Percentiles rank a stretch among this genome's conserved stretches.
These are phyloP conservation scores for Ceratobasidium sp. DNA, from an alignment of 1,284 basidiomycete species.

Conservation along the genomic window DNA sequence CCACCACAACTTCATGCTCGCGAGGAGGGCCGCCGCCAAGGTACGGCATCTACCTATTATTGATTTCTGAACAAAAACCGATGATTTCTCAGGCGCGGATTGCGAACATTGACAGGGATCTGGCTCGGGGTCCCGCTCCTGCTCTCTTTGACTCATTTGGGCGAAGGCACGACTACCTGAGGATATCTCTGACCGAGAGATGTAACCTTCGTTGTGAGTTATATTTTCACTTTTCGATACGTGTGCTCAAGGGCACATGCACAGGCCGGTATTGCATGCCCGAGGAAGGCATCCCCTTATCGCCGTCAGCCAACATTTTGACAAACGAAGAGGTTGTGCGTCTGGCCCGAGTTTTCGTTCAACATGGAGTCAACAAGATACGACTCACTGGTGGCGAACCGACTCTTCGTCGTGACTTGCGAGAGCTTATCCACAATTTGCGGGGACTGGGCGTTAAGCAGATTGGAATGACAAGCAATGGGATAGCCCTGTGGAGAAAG, in stretches of 20 bases:
- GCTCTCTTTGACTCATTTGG: slow-evolving; percentile 70
- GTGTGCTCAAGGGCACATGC: slow-evolving; percentile 19
- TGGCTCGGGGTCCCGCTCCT: slow-evolving; percentile 54
- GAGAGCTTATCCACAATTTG: slow-evolving; percentile 69
- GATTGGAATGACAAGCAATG: slow-evolving; percentile 88
- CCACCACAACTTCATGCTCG: slow-evolving; percentile 23
- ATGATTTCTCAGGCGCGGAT: slow-evolving; percentile 57
- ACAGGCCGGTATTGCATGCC: slow-evolving; percentile 92
- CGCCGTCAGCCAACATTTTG: slow-evolving; percentile 71
- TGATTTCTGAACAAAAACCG: neutral
- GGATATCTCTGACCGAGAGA: slow-evolving; percentile 84
- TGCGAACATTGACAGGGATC: slow-evolving; percentile 57
- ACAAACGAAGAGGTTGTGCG: slow-evolving; percentile 78
- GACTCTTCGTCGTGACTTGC: slow-evolving; percentile 79
- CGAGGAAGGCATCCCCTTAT: slow-evolving; percentile 76
- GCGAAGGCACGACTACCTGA: slow-evolving; percentile 79
- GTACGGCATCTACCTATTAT: slow-evolving; percentile 1
- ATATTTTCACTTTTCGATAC: slow-evolving; percentile 1
- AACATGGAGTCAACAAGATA: slow-evolving; percentile 84
- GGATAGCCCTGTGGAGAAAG: slow-evolving; percentile 74
- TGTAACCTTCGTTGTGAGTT: slow-evolving; percentile 84
- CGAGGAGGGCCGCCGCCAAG: slow-evolving; percentile 19
- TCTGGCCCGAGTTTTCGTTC: slow-evolving; percentile 78
- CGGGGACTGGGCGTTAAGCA: slow-evolving; percentile 68
- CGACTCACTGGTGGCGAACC: slow-evolving; percentile 89